These are phyloP conservation scores for Strobilomyces dryophilus DNA, from an alignment of 768 basidiomycete species.

Conservation along the genomic window DNA sequence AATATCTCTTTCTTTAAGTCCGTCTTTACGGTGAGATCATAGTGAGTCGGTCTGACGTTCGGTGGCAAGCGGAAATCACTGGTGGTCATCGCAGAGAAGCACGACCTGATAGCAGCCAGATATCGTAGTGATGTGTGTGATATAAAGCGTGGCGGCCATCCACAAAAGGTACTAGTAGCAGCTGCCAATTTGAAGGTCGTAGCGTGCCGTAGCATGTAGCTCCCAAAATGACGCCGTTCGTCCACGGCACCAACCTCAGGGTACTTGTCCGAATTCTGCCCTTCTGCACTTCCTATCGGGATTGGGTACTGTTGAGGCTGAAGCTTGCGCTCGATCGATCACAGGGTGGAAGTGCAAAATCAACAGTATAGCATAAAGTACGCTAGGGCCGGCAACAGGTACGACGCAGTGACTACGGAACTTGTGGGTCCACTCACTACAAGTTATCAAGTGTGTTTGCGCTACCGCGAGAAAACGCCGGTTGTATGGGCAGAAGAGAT, in stretches of 20 bases:
- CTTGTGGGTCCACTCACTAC: background rate
- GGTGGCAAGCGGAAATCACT: constrained; percentile 52
- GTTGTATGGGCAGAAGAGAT: constrained; percentile 36
- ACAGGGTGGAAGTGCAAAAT: background rate
- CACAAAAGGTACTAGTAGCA: background rate
- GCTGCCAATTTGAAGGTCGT: background rate
- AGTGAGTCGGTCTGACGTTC: constrained; percentile 67
- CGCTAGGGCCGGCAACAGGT: background rate
- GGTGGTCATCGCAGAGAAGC: constrained; percentile 13
- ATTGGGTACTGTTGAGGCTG: background rate
- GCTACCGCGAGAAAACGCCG: constrained; percentile 9
- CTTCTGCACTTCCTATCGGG: too few species aligned
- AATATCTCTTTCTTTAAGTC: constrained; percentile 78
- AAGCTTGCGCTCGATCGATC: background rate
- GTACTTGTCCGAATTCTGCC: too few species aligned
- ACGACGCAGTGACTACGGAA: background rate
- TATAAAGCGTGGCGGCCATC: background rate
- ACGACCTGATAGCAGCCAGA: background rate
- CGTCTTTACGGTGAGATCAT: constrained; percentile 74
- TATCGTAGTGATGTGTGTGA: background rate
- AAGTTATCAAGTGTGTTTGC: constrained; percentile 5
- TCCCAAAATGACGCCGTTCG: constrained; percentile 12
- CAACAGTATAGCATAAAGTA: background rate
- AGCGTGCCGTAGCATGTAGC: background rate
- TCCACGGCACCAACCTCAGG: background rate